Percentiles rank a stretch among this genome's conserved stretches.
Conservation (phyloP, 352 stramenopile genomes). For the Phytopythium mirpurense region DNA sequence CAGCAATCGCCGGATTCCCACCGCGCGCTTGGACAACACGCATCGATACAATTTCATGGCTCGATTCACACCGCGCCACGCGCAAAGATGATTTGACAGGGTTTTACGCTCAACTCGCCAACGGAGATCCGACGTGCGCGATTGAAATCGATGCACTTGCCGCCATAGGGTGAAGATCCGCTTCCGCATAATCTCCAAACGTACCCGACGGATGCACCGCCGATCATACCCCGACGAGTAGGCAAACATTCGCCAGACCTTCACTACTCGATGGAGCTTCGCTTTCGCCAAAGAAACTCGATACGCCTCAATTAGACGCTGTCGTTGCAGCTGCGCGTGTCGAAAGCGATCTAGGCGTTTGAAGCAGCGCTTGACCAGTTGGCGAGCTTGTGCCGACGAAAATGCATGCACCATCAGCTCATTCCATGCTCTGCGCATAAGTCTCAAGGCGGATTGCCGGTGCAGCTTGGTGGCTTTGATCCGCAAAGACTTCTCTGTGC, state of each 20-base stretch:
- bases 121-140: conserved; percentile 8
- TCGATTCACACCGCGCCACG: conserved; percentile 15
- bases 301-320: conserved; percentile 2
- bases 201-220: conserved; percentile 11
- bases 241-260: conserved; percentile 16
- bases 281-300: conserved; percentile 1
- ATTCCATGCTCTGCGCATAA: conserved; percentile 11
- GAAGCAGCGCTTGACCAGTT: conserved; percentile 10
- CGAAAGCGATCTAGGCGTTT: conserved; percentile 6
- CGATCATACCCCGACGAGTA: conserved; percentile 7
- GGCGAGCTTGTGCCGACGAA: conserved; percentile 8
- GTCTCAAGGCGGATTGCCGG: not conserved
- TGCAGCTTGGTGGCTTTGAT: not conserved
- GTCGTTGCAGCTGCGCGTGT: conserved; percentile 6
- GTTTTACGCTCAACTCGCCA: conserved; percentile 8
- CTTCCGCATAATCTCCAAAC: conserved; percentile 17
- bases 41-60: conserved; percentile 13
- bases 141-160: conserved; percentile 13
- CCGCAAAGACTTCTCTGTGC: not conserved
- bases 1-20: conserved; percentile 2
- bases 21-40: conserved; percentile 5
- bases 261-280: conserved; percentile 10
- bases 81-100: conserved; percentile 17
- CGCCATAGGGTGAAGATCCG: conserved; percentile 25
- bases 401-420: conserved; percentile 17